Percentiles rank a stretch among this genome's conserved stretches.
Conservation (phyloP, 495 filamentous ascomycete genomes). For the Lentithecium fluviatile region DNA sequence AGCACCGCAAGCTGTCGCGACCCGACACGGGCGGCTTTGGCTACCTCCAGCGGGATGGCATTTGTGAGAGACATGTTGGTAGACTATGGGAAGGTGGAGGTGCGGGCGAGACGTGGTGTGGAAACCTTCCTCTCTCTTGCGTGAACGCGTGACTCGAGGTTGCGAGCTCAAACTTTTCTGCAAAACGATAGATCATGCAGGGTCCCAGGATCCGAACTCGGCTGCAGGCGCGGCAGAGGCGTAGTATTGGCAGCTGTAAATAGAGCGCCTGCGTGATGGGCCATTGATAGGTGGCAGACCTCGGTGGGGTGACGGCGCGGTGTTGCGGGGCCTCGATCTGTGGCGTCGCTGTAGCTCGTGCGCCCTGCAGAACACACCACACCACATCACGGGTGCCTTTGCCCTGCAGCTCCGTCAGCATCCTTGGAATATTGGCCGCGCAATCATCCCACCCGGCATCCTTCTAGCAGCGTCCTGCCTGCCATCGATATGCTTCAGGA, state of each 20-base stretch:
- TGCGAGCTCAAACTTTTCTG: constrained; percentile 14
- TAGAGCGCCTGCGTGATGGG: background rate
- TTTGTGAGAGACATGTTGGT: constrained; percentile 48
- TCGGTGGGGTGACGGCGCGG: background rate
- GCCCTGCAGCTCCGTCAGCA: background rate
- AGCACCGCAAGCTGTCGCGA: constrained; percentile 44
- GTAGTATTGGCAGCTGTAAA: background rate
- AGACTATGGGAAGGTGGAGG: constrained; percentile 1
- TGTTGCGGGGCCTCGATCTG: constrained; percentile 3
- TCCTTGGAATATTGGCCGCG: background rate
- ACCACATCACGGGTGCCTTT: background rate
- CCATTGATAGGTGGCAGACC: background rate
- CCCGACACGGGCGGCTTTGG: constrained; percentile 41
- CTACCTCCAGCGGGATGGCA: constrained; percentile 44
- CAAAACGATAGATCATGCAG: constrained; percentile 16
- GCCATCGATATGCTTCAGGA: background rate
- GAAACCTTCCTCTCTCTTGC: background rate
- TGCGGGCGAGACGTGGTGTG: constrained; percentile 9
- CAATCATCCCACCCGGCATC: background rate
- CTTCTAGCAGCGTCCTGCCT: background rate
- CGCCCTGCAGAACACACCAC: background rate
- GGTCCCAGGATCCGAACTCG: constrained; percentile 2
- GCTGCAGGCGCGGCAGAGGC: background rate
- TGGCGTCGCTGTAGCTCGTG: background rate
- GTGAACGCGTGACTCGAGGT: constrained; percentile 22